Evolutionary conservation across 192 early-diverging fungal species (phyloP).

Genomic region (Podila epicladia): DNA sequence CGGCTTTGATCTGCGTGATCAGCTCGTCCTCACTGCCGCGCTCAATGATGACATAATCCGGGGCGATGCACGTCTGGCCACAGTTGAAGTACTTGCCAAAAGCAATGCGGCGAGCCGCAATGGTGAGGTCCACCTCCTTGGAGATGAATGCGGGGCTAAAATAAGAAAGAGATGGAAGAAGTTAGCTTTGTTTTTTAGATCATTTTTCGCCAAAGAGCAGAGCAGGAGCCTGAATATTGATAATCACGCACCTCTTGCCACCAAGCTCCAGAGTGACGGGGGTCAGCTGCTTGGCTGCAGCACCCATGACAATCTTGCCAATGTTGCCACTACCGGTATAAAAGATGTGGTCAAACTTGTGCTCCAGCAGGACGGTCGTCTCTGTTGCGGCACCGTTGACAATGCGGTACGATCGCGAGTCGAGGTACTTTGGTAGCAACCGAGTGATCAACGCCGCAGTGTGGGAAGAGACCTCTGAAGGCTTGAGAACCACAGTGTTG

Average conservation of each 20-base stretch:
- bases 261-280: slow-evolving; percentile 95
- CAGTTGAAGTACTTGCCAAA: slow-evolving; percentile 88
- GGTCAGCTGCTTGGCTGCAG: slow-evolving; percentile 87
- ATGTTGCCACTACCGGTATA: slow-evolving; percentile 90
- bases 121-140: slow-evolving; percentile 69
- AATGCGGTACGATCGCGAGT: slow-evolving; percentile 67
- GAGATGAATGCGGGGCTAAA: slow-evolving; percentile 71
- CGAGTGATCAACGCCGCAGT: slow-evolving; percentile 68
- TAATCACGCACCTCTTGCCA: slow-evolving; percentile 75
- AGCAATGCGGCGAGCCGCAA: slow-evolving; percentile 75
- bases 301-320: slow-evolving; percentile 83
- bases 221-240: too few species aligned
- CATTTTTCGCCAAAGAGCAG: not conserved
- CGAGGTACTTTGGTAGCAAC: slow-evolving; percentile 81
- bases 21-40: slow-evolving; percentile 58
- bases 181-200: not conserved
- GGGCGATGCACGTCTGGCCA: slow-evolving; percentile 88
- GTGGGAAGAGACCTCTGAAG: slow-evolving; percentile 82
- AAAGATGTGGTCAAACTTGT: slow-evolving; percentile 91
- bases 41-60: slow-evolving; percentile 78
- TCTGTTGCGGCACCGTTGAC: slow-evolving; percentile 81
- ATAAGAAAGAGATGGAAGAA: not conserved
- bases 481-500: slow-evolving; percentile 86
- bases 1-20: slow-evolving; percentile 52
- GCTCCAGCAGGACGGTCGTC: slow-evolving; percentile 77